Conservation (phyloP, 2,329 filamentous ascomycete genomes). For the Nakataea oryzae region DNA sequence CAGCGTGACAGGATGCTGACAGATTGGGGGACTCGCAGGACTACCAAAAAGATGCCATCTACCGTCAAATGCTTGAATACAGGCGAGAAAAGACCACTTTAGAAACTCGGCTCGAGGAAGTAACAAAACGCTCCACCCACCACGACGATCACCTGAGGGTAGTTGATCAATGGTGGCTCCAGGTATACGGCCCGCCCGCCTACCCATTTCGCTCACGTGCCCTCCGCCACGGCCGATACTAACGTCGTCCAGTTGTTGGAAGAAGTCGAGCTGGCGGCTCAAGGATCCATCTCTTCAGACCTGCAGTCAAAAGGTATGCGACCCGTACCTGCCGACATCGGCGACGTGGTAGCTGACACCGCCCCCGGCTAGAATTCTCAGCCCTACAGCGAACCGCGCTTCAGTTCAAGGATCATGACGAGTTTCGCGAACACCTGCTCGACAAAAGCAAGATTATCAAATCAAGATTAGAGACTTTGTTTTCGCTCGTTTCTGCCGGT, state of each 20-base stretch:
- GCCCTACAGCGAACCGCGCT: slow-evolving; percentile 31
- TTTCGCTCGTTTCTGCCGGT: slow-evolving; percentile 41
- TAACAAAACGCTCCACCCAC: slow-evolving; percentile 66
- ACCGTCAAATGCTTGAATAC: slow-evolving; percentile 96
- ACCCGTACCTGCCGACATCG: slow-evolving; percentile 5
- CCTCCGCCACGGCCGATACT: slow-evolving; percentile 8
- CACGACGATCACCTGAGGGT: slow-evolving; percentile 90
- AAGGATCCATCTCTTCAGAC: slow-evolving; percentile 33
- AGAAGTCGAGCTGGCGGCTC: slow-evolving; percentile 50
- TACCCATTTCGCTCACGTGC: slow-evolving; percentile 1
- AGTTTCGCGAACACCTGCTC: slow-evolving; percentile 75
- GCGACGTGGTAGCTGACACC: slow-evolving; percentile 17
- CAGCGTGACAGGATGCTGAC: slow-evolving; percentile 14
- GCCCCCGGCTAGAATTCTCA: neutral
- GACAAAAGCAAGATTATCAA: slow-evolving; percentile 69
- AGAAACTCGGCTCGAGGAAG: slow-evolving; percentile 70
- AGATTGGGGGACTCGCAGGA: slow-evolving; percentile 40
- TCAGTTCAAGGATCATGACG: slow-evolving; percentile 50
- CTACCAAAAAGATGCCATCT: slow-evolving; percentile 92
- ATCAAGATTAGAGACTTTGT: slow-evolving; percentile 59
- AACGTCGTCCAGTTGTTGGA: slow-evolving; percentile 42
- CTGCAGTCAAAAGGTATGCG: slow-evolving; percentile 30
- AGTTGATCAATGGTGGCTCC: slow-evolving; percentile 88
- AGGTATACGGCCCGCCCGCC: slow-evolving; percentile 44
- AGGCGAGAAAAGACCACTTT: slow-evolving; percentile 79